These are phyloP conservation scores for Solanum corneliomulleri DNA, from an alignment of 257 asterid species.

Conservation along the genomic window DNA sequence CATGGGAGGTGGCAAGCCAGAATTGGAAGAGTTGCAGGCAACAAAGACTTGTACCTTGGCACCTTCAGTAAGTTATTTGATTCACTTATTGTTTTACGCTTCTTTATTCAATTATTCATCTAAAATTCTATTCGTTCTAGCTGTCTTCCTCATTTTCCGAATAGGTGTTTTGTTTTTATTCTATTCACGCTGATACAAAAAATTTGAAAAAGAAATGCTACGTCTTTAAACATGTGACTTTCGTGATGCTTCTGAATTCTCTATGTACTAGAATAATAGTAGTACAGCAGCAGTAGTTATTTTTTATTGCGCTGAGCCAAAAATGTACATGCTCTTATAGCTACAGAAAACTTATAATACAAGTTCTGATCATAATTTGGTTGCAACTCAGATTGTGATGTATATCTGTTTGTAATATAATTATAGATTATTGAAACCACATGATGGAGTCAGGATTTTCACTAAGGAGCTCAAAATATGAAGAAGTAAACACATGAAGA, in stretches of 20 bases:
- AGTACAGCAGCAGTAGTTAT: too few species aligned
- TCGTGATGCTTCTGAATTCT: neutral
- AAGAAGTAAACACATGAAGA: neutral
- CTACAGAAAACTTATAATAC: neutral
- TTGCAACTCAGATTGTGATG: neutral
- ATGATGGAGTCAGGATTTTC: neutral
- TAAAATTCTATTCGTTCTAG: neutral
- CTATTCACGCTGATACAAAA: neutral
- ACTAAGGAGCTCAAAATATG: neutral
- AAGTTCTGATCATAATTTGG: neutral
- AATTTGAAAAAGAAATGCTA: neutral
- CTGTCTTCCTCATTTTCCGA: neutral
- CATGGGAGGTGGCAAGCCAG: slow-evolving; percentile 95
- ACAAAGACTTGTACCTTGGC: slow-evolving; percentile 96
- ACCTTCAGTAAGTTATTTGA: slow-evolving; percentile 64
- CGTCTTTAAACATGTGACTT: neutral
- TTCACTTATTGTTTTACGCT: neutral
- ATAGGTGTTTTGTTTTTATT: neutral
- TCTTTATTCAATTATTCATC: neutral
- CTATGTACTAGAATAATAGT: neutral
- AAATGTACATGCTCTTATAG: neutral
- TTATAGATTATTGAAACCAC: neutral
- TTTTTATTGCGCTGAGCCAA: neutral
- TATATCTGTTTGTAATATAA: neutral
- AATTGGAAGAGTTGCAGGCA: slow-evolving; percentile 97